These are phyloP conservation scores for Termitomyces sp. DNA, from an alignment of 768 basidiomycete genomes.

Conservation along the genomic window DNA sequence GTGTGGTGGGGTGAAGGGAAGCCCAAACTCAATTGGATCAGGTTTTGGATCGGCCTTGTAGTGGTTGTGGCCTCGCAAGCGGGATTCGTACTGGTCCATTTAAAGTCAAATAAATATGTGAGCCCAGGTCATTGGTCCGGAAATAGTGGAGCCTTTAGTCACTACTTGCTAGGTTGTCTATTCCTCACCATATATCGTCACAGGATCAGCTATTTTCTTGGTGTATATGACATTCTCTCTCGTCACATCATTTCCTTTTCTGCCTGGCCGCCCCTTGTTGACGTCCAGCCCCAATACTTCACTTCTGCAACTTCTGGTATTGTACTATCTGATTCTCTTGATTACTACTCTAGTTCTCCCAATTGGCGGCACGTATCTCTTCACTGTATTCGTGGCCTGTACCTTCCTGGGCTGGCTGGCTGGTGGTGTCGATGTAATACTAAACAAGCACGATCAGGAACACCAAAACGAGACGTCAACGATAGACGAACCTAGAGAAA, in stretches of 20 bases:
- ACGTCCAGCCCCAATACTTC: conserved; percentile 11
- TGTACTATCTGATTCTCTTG: conserved; percentile 54
- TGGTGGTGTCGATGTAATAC: conserved; percentile 27
- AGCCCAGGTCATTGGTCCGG: conserved; percentile 18
- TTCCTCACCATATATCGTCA: conserved; percentile 46
- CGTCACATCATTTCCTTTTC: conserved; percentile 20
- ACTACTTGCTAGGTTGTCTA: conserved; percentile 47
- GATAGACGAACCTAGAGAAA: conserved; percentile 26
- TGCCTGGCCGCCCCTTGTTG: background rate
- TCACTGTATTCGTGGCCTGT: conserved; percentile 48
- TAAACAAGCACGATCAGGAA: conserved; percentile 4
- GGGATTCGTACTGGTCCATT: conserved; percentile 40
- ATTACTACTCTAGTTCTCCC: conserved; percentile 39
- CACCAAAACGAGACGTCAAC: conserved; percentile 4
- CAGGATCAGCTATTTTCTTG: conserved; percentile 42
- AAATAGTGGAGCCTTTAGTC: background rate
- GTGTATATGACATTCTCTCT: conserved; percentile 43
- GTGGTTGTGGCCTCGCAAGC: conserved; percentile 40
- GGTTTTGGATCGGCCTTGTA: conserved; percentile 58
- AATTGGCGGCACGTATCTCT: conserved; percentile 51
- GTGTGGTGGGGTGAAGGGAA: background rate
- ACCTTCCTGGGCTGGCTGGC: conserved; percentile 38
- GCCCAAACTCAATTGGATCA: conserved; percentile 32
- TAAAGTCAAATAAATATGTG: conserved; percentile 60
- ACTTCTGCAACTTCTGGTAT: conserved; percentile 43